Percentiles rank a stretch among this genome's conserved stretches.
phyloP scores from a whole-genome alignment of 345 rosid genomes.

The Theobroma cacao region DNA sequence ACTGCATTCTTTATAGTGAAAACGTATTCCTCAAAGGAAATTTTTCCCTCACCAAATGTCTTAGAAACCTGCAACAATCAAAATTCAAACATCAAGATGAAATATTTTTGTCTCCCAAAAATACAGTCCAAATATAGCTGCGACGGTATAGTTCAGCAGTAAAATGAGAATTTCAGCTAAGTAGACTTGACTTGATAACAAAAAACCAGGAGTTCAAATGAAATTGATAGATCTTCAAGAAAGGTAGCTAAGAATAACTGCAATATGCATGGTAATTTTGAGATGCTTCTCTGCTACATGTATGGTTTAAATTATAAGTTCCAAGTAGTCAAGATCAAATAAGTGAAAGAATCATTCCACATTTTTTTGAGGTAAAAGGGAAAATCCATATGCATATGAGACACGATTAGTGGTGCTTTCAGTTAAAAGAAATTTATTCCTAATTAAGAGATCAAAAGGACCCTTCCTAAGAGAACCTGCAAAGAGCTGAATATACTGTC shows the following conservation, averaged over 20 bases:
- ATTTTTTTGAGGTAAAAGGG: too few species aligned
- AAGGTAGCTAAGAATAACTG: background rate
- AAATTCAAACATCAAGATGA: constrained; percentile 4
- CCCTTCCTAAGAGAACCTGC: too few species aligned
- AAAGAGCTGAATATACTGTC: too few species aligned
- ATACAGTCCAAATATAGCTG: background rate
- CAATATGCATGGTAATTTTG: too few species aligned
- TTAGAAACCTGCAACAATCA: constrained; percentile 42
- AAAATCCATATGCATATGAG: too few species aligned
- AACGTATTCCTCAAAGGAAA: constrained; percentile 40
- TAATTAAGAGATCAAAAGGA: too few species aligned
- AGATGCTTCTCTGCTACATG: too few species aligned
- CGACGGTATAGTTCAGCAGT: background rate
- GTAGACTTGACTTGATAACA: background rate
- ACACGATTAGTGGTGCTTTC: too few species aligned
- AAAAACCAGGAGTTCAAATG: background rate
- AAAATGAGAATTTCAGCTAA: background rate
- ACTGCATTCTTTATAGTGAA: constrained; percentile 34
- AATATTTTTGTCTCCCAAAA: background rate
- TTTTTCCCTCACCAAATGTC: constrained; percentile 55
- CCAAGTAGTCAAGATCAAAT: too few species aligned
- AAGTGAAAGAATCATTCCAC: too few species aligned
- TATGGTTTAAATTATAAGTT: too few species aligned
- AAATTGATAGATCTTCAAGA: background rate
- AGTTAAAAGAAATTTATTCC: too few species aligned